These are phyloP conservation scores for Sporopachydermia quercuum DNA, from an alignment of 805 yeast species.

Conservation along the genomic window DNA sequence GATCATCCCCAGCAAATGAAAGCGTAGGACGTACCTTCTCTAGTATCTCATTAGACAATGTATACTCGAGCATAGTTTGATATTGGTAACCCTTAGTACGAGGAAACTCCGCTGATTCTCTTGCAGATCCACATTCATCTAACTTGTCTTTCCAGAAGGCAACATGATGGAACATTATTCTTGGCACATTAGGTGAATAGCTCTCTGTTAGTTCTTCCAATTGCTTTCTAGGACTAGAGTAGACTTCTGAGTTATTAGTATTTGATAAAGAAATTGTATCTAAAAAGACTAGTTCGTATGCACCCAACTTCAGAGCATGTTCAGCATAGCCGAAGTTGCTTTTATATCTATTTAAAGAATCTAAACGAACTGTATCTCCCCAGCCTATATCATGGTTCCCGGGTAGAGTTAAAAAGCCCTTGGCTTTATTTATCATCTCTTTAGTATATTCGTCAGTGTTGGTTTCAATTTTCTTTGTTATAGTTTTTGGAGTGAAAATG, in stretches of 20 bases:
- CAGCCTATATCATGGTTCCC: constrained; percentile 84
- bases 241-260: constrained; percentile 23
- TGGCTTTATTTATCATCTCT: constrained; percentile 15
- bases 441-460: background rate
- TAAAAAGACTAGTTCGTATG: constrained; percentile 47
- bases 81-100: constrained; percentile 67
- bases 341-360: constrained; percentile 37
- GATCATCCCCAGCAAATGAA: constrained; percentile 90
- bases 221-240: constrained; percentile 28
- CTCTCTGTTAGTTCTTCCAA: constrained; percentile 20
- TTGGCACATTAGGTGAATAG: constrained; percentile 26
- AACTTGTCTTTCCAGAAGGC: constrained; percentile 49
- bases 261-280: constrained; percentile 64
- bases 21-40: constrained; percentile 45
- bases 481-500: constrained; percentile 39
- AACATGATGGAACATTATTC: constrained; percentile 55
- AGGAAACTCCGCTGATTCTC: constrained; percentile 58
- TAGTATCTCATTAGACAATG: constrained; percentile 44
- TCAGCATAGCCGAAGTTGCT: constrained; percentile 47
- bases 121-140: constrained; percentile 41
- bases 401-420: constrained; percentile 22
- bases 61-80: constrained; percentile 70
- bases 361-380: constrained; percentile 40
- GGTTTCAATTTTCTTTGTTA: constrained; percentile 21
- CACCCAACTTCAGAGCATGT: constrained; percentile 28